Conservation (phyloP, 169 alveolate species). For the Perkinsus marinus region DNA sequence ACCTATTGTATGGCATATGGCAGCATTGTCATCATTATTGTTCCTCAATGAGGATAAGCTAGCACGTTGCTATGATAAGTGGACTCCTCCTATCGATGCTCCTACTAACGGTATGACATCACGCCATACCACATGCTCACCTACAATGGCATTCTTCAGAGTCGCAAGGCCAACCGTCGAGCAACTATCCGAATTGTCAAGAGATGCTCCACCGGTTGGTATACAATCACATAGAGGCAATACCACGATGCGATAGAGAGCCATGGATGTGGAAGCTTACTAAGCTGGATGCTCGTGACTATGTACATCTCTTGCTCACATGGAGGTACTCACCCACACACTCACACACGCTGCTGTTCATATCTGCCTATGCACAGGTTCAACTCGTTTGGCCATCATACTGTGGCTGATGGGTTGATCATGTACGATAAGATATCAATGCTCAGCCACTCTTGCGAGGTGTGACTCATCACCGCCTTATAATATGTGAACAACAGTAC, state of each 20-base stretch:
- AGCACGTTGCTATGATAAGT: constrained; percentile 31
- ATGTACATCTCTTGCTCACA: constrained; percentile 8
- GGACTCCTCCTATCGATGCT: constrained; percentile 37
- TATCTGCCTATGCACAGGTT: constrained; percentile 5
- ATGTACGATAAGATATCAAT: constrained; percentile 15
- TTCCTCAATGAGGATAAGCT: constrained; percentile 30
- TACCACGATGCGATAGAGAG: not conserved
- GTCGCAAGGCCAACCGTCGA: not conserved
- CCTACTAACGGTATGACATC: not conserved
- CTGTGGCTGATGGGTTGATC: constrained; percentile 27
- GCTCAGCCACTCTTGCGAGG: constrained; percentile 27
- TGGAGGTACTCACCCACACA: not conserved
- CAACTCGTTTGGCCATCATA: constrained; percentile 33
- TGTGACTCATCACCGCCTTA: not conserved
- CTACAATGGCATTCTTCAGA: not conserved
- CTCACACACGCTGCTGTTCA: constrained; percentile 9
- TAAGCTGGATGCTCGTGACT: not conserved
- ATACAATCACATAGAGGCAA: not conserved
- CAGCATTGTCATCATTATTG: constrained; percentile 37
- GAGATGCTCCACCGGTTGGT: not conserved
- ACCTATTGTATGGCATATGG: constrained; percentile 51
- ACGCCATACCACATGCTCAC: no score
- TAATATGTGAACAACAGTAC: not conserved
- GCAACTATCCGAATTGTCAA: not conserved
- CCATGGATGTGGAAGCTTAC: not conserved